Percentiles rank a stretch among this genome's conserved stretches.
Evolutionary conservation across 1,139 yeast genomes (phyloP).

Genomic region (Kodamaea sp.): DNA sequence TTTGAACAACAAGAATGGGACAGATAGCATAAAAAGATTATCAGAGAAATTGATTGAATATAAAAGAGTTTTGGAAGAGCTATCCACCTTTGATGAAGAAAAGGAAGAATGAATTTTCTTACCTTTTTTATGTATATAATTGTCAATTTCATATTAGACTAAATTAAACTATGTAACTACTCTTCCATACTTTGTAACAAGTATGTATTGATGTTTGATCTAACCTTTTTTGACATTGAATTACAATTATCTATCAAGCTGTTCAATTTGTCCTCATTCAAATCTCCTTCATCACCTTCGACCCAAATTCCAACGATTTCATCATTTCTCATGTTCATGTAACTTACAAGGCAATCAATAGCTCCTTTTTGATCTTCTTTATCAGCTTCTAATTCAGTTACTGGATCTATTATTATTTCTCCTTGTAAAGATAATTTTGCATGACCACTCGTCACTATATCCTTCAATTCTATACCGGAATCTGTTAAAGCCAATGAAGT

Average conservation of each 20-base stretch:
- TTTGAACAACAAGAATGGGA: conserved; percentile 31
- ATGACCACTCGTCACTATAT: conserved; percentile 72
- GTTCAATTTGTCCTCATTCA: conserved; percentile 27
- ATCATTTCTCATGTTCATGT: conserved; percentile 51
- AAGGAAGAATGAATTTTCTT: conserved; percentile 7
- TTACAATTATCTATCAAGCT: conserved; percentile 39
- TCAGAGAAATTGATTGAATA: conserved; percentile 42
- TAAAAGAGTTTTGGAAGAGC: conserved; percentile 42
- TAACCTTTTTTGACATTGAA: conserved; percentile 38
- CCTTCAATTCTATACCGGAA: conserved; percentile 76
- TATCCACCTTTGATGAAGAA: conserved; percentile 29
- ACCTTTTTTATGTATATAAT: background rate
- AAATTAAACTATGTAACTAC: conserved; percentile 1
- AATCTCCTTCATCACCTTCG: conserved; percentile 33
- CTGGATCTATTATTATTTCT: conserved; percentile 19
- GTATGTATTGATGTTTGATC: conserved; percentile 44
- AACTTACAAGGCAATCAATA: conserved; percentile 45
- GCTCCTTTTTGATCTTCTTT: conserved; percentile 16
- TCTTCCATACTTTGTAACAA: conserved; percentile 14
- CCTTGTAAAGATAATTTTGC: conserved; percentile 22
- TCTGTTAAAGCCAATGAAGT: conserved; percentile 75
- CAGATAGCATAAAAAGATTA: conserved; percentile 29
- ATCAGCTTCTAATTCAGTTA: conserved; percentile 6
- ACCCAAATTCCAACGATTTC: conserved; percentile 58
- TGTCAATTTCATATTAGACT: background rate